These are phyloP conservation scores for Trichoderma citrinoviride DNA, from an alignment of 2,329 filamentous ascomycete genomes.

Conservation along the genomic window DNA sequence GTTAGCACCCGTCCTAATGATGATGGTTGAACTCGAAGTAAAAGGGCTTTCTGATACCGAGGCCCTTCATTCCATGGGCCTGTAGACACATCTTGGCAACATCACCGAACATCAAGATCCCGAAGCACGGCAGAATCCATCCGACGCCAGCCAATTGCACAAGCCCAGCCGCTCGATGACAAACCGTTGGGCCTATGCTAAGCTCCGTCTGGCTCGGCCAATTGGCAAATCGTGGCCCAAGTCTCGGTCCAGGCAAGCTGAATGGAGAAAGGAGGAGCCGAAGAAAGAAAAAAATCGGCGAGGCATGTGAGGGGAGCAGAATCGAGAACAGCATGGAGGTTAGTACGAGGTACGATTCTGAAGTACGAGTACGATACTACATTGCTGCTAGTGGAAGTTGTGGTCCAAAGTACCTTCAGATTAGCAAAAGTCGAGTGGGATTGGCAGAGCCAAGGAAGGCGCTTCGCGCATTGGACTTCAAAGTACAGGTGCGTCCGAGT, in stretches of 20 bases:
- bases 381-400: background rate
- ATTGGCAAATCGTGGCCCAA: constrained; percentile 8
- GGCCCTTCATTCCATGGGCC: background rate
- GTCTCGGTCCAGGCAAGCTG: constrained; percentile 9
- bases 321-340: constrained; percentile 4
- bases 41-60: background rate
- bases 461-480: background rate
- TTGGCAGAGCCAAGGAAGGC: background rate
- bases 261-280: constrained; percentile 16
- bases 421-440: background rate
- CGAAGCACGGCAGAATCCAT: background rate
- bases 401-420: background rate
- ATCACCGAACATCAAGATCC: background rate
- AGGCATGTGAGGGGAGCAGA: constrained; percentile 16
- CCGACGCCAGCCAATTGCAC: background rate
- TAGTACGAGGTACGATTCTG: background rate
- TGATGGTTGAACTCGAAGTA: background rate
- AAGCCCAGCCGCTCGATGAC: background rate
- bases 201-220: constrained; percentile 7
- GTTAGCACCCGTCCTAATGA: background rate
- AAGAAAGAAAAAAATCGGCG: constrained; percentile 9
- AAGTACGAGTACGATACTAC: background rate
- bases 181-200: background rate
- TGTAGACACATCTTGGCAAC: background rate
- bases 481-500: background rate